Evolutionary conservation across 2,329 filamentous ascomycete species (phyloP), one percentile per base, ranked within the genome.

Genomic region (Hyphodiscus sp.): DNA sequence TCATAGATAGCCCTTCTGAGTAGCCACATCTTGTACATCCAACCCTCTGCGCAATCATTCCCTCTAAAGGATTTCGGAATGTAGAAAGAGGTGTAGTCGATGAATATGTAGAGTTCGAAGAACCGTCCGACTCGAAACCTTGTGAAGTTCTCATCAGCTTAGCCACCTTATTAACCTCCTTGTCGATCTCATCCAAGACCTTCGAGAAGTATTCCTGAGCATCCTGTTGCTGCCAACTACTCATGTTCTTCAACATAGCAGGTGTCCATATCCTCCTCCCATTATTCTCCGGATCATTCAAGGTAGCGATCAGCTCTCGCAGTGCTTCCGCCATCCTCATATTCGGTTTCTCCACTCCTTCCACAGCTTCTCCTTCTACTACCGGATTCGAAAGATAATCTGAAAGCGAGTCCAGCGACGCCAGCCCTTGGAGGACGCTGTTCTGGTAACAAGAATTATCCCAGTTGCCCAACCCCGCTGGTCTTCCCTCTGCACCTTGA

Each of bases 361-460:
- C 58, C 2, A 49, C 49, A 20, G 51, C 47, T n/a, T 57, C 55
- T 8, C 62, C 61, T n/a, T 68, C 64, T 4, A 68, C 46, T 1
- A 73, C 70, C 20, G 76, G 71, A 9, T 69, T 72, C 1, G 73
- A 73, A 8, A 95, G 77, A 64, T 90, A 94, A 2, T 73, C 73
- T 23, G 80, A 79, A 29, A 97, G 74, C 4, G 85, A 80, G 18
- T 80, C 78, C 29, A 97, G 75, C 3, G 91, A 86, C 1, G 91
- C 85, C 43, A 97, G 74, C 7, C 86, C 85, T 69, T 96, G 91
- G 11, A 99, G 82, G 19, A 96, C 86, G 67, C 91, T 96, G 70
- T 99, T 99, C 70, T 97, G 94, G 69, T 95, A 99, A 74, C 94
- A 97, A 1, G 91, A 96, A 68, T 96, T 96, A 73, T 95, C 89